Evolutionary conservation across 768 basidiomycete genomes (phyloP), one percentile per base, ranked within the genome.

Genomic region (Russula dissimulans): DNA sequence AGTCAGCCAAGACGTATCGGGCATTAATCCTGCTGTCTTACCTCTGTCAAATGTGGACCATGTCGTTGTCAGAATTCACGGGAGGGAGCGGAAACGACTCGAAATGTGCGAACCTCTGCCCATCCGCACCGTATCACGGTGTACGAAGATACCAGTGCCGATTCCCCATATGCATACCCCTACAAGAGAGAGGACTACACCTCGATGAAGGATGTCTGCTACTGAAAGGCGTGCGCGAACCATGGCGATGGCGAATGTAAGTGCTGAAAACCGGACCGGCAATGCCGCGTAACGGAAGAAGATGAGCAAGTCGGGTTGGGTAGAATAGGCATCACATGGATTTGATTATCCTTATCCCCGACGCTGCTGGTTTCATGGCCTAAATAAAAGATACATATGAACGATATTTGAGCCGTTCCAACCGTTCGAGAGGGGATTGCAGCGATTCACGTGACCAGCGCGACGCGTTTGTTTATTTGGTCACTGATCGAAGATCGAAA

Each of bases 391-490:
- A 26, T 26, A 26, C 22, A 26, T 26, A 26, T 26, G 22, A 26
- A 26, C 22, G 22, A 26, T 26, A 26, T 26, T 26, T 26, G 22
- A 26, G 2, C 22, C 22, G 22, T 26, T 26, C 22, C 22, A 26
- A 26, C 22, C 2, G 22, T 26, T 26, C 22, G 22, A 26, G 22
- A 26, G 22, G 22, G 22, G 22, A 26, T 26, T 38, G 36, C 36
- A 38, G 36, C 5, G 36, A 38, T 36, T 36, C 34, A 36, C 34
- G 34, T 36, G 34, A 36, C 34, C 5, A 36, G 47, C 51, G 52
- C 52, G 59, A 64, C 63, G 63, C 63, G 59, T 43, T 43, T 64
- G 55, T 64, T 58, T 58, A 45, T 38, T 62, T 54, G 42, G 32
- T n/a, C 22, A 26, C 22, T 26, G 22, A 26, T 26, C 22, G 22